A percentile compares a stretch with the other conserved stretches of the same genome.
Conservation (phyloP, 495 filamentous ascomycete species). For the Tuber melanosporum region DNA sequence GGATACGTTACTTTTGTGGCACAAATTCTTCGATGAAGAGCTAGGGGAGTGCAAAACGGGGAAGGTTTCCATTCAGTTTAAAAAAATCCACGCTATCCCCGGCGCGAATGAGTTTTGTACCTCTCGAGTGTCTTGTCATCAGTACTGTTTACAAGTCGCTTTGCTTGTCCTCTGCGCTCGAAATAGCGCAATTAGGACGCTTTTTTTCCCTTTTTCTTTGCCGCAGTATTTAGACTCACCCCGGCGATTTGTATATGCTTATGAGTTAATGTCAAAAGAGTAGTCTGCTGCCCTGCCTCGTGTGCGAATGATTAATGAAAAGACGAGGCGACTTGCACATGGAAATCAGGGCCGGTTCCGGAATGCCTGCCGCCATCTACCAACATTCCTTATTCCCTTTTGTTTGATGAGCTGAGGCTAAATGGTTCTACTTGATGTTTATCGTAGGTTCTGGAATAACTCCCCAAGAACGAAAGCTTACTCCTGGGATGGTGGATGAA, state of each 20-base stretch:
- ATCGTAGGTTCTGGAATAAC: background rate
- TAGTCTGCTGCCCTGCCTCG: conserved; percentile 3
- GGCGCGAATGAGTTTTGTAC: background rate
- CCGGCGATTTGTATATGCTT: conserved; percentile 1
- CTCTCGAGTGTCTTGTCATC: background rate
- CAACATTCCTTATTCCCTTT: background rate
- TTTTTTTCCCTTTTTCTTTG: background rate
- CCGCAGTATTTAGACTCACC: conserved; percentile 4
- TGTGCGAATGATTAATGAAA: conserved; percentile 5
- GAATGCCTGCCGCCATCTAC: background rate
- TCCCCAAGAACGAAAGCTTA: conserved; percentile 23
- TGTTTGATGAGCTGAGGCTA: conserved; percentile 4
- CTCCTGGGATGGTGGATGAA: conserved; percentile 44
- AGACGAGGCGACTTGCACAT: background rate
- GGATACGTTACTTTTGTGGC: background rate
- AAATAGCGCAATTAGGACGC: background rate
- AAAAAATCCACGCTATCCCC: background rate
- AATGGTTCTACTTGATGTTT: conserved; percentile 2
- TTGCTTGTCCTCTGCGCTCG: background rate
- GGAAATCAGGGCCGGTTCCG: background rate
- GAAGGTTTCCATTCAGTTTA: background rate
- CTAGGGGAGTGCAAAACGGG: background rate
- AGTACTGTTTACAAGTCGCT: background rate
- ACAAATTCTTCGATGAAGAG: background rate
- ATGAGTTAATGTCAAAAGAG: conserved; percentile 3